Evolutionary conservation across 805 yeast species (phyloP).

Genomic region (Saturnispora silvae): DNA sequence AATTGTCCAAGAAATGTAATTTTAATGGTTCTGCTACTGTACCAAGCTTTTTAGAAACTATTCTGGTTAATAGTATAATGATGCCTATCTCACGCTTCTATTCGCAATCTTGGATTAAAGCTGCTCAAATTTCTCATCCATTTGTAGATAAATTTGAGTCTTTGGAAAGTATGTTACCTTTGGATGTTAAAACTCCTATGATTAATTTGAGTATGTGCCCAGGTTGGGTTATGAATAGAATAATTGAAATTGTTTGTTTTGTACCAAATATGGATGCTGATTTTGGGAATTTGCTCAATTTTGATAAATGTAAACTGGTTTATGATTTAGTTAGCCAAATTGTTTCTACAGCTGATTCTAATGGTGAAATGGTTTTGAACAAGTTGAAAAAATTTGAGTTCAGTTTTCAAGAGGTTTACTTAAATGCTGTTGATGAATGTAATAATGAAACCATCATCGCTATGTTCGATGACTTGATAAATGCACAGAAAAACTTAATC

Average conservation of each 20-base stretch:
- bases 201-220: conserved; percentile 66
- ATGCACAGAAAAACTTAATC: conserved; percentile 40
- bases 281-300: conserved; percentile 59
- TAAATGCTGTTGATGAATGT: conserved; percentile 25
- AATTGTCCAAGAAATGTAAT: conserved; percentile 28
- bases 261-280: conserved; percentile 70
- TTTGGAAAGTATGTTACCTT: conserved; percentile 16
- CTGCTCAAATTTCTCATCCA: conserved; percentile 28
- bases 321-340: conserved; percentile 51
- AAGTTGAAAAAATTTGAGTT: conserved; percentile 36
- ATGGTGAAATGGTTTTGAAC: conserved; percentile 43
- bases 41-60: conserved; percentile 81
- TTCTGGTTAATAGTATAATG: conserved; percentile 60
- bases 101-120: conserved; percentile 58
- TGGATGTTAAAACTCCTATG: not conserved
- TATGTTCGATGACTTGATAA: conserved; percentile 36
- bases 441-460: conserved; percentile 24
- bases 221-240: conserved; percentile 82
- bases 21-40: conserved; percentile 36
- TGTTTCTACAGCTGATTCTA: conserved; percentile 11
- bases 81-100: conserved; percentile 73
- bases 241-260: conserved; percentile 63
- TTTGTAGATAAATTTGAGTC: conserved; percentile 13
- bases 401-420: conserved; percentile 27
- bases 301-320: conserved; percentile 70